Evolutionary conservation across 805 yeast genomes (phyloP).

Genomic region (Hanseniaspora singularis): DNA sequence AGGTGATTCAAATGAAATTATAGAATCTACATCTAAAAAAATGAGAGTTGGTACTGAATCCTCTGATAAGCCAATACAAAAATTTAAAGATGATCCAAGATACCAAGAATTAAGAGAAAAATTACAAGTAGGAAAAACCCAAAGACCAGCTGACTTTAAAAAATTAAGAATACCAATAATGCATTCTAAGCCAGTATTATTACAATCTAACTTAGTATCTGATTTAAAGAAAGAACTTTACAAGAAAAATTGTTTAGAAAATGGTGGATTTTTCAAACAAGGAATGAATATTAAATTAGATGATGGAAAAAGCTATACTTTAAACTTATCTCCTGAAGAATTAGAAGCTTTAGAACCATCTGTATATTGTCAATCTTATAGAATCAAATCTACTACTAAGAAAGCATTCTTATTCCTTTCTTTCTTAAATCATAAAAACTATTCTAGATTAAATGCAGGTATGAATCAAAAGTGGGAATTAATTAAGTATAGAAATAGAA

Average conservation of each 20-base stretch:
- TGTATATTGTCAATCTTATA: constrained; percentile 63
- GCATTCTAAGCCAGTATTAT: constrained; percentile 36
- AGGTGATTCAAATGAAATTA: constrained; percentile 2
- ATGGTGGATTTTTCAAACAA: constrained; percentile 62
- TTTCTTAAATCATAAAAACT: constrained; percentile 34
- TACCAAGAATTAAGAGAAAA: constrained; percentile 7
- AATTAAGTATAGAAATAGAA: constrained; percentile 12
- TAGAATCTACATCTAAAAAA: background rate
- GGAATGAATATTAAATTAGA: constrained; percentile 30
- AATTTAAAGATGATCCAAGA: constrained; percentile 7
- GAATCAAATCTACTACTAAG: constrained; percentile 79
- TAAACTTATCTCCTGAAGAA: constrained; percentile 51
- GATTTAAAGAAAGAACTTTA: constrained; percentile 64
- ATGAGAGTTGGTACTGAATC: background rate
- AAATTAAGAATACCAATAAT: constrained; percentile 14
- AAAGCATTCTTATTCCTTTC: constrained; percentile 74
- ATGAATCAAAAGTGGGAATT: constrained; percentile 7
- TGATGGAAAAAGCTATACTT: constrained; percentile 28
- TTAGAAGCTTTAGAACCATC: constrained; percentile 78
- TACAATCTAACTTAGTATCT: constrained; percentile 37
- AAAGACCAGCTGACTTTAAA: constrained; percentile 10
- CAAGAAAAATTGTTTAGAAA: constrained; percentile 42
- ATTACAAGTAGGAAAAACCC: constrained; percentile 7
- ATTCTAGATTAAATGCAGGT: constrained; percentile 7
- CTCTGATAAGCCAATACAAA: background rate